These are phyloP conservation scores for Deuterostichococcus epilithicus DNA, from an alignment of 139 green algal genomes.

Conservation along the genomic window DNA sequence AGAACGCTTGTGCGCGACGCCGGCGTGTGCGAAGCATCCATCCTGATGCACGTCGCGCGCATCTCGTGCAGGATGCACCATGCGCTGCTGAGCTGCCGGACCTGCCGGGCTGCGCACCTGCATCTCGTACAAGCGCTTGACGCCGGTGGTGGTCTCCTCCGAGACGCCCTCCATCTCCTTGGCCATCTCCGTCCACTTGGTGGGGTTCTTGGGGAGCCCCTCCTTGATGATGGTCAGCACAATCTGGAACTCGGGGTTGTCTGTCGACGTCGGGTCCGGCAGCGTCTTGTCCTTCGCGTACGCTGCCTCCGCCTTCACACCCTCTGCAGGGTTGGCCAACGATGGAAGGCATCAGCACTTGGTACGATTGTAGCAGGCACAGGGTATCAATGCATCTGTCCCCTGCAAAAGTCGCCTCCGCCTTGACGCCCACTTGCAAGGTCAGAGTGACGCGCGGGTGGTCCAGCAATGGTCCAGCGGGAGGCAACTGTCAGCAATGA, in stretches of 20 bases:
- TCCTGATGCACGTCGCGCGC: no score
- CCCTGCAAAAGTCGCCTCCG: no score
- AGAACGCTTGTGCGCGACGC: no score
- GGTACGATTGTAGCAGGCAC: no score
- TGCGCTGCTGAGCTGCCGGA: neutral
- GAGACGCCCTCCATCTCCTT: slow-evolving; percentile 82
- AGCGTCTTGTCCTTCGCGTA: slow-evolving; percentile 89
- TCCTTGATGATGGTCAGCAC: slow-evolving; percentile 92
- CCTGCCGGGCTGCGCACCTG: slow-evolving; percentile 21
- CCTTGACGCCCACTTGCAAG: no score
- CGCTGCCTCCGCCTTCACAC: slow-evolving; percentile 89
- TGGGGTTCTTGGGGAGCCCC: slow-evolving; percentile 56
- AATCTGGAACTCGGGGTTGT: slow-evolving; percentile 99
- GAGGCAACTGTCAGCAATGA: no score
- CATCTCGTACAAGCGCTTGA: slow-evolving; percentile 99
- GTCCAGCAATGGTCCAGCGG: no score
- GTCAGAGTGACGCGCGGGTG: no score
- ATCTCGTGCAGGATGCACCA: no score
- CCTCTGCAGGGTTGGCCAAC: slow-evolving; percentile 85
- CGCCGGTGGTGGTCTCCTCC: slow-evolving; percentile 99
- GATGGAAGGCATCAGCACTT: neutral
- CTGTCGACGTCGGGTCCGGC: slow-evolving; percentile 89
- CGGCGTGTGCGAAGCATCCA: no score
- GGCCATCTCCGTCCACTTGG: slow-evolving; percentile 81
- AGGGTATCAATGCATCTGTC: neutral